Base-by-base conservation (phyloP, 495 filamentous ascomycete species). In the Astrocystis sublimbata region DNA sequence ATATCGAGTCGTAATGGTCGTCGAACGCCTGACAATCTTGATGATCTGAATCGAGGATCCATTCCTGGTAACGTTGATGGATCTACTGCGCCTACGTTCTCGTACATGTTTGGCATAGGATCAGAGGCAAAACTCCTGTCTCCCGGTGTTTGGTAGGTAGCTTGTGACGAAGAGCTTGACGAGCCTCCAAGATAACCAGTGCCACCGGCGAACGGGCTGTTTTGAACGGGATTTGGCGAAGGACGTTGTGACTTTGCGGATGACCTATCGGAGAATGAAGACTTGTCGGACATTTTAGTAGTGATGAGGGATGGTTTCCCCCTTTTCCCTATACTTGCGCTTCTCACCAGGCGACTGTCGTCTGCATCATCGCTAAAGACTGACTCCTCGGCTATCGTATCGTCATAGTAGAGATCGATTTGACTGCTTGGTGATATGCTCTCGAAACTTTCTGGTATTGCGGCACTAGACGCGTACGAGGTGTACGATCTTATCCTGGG, bases 401-500 rank as follows among this genome's bases (percentile, higher is more conserved):
- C 80, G 40, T 80, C 76, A 23, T 76, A 78, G 24, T 74, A 69
- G 5, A 75, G 75, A 3, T 81, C 84, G 30, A 68, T 66, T 6
- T 75, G 77, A 52, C 79, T 80, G 45, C 77, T 78, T 13, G 76
- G 77, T 6, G 78, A 79, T 26, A 69, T 47, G 30, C 68, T 72
- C 0, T 78, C 81, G 85, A 89, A 93, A 65, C 81, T 87, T 7
- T 84, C 81, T 2, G 92, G 91, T 58, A 96, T 90, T 0, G 85
- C 89, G 54, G 86, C 83, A 72, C 91, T 96, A 6, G 92, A 96
- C 7, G 91, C 91, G 68, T 88, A 90, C 0, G 91, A 93, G 19
- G 83, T 85, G 68, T 88, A 84, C 13, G 79, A 80, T 47, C 85
- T 78, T 43, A 84, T 77, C 33, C 85, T 79, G 1, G 84, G 80